These are phyloP conservation scores for Lipomyces orientalis DNA, from an alignment of 805 yeast genomes.

Conservation along the genomic window DNA sequence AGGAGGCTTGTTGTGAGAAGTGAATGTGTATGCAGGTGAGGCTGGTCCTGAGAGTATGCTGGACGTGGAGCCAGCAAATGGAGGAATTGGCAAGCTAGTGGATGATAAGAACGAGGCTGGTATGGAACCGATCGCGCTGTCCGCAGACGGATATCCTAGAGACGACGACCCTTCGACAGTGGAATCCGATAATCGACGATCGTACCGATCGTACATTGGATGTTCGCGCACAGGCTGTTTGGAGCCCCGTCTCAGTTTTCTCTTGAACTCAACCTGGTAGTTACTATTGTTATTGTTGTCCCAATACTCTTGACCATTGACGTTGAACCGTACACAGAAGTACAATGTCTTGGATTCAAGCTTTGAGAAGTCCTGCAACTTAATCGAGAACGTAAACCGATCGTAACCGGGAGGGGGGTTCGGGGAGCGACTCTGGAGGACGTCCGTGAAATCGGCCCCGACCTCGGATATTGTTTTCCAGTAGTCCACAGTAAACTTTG, in stretches of 20 bases:
- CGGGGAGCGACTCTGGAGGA: conserved; percentile 39
- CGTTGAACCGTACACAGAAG: conserved; percentile 64
- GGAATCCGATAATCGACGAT: conserved; percentile 26
- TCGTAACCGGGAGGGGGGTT: conserved; percentile 51
- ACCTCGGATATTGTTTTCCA: conserved; percentile 81
- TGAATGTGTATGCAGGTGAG: not conserved
- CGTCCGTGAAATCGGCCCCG: conserved; percentile 63
- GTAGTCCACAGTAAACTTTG: conserved; percentile 75
- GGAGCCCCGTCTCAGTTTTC: not conserved
- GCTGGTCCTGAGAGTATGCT: not conserved
- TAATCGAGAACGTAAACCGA: conserved; percentile 70
- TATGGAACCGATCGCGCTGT: conserved; percentile 8
- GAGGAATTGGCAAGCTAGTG: not conserved
- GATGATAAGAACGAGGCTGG: not conserved
- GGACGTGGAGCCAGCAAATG: not conserved
- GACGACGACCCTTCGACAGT: conserved; percentile 6
- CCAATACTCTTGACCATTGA: conserved; percentile 66
- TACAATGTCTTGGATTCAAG: conserved; percentile 46
- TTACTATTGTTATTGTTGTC: conserved; percentile 71
- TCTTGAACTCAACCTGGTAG: conserved; percentile 58
- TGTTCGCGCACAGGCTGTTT: not conserved
- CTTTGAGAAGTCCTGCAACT: conserved; percentile 45
- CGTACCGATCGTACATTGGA: conserved; percentile 5
- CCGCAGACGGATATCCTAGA: not conserved
- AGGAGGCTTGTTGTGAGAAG: conserved; percentile 20